Conservation (phyloP, 2,329 filamentous ascomycete species). For the Clarireedia homoeocarpa region DNA sequence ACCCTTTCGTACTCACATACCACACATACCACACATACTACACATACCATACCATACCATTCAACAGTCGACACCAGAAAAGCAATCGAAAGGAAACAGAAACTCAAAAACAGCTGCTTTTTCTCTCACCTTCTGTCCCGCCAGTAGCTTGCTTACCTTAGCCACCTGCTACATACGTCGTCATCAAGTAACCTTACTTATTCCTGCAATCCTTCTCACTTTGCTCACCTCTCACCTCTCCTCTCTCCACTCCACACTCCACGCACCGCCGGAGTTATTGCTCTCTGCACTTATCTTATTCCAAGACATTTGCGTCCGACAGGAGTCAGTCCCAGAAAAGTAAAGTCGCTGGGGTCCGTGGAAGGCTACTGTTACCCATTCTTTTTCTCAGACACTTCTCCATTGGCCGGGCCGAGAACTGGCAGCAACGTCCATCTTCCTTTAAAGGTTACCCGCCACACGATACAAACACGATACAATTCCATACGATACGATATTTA, state of each 20-base stretch:
- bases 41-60: no score
- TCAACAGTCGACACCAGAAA: no score
- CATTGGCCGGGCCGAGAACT: neutral
- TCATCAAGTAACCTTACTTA: no score
- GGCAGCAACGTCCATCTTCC: neutral
- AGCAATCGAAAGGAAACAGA: no score
- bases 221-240: neutral
- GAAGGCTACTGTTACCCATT: neutral
- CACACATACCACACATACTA: no score
- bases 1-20: neutral
- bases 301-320: neutral
- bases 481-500: neutral
- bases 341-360: neutral
- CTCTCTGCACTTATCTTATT: neutral
- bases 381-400: neutral
- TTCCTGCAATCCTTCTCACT: neutral
- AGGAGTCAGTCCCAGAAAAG: neutral
- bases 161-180: no score
- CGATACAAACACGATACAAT: neutral
- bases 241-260: neutral
- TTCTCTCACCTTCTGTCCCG: no score
- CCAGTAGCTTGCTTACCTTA: no score
- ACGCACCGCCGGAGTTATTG: neutral
- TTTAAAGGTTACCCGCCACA: neutral
- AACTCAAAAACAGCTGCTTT: no score